These are phyloP conservation scores for Coemansia sp. DNA, from an alignment of 192 early-diverging fungal species.

Conservation along the genomic window DNA sequence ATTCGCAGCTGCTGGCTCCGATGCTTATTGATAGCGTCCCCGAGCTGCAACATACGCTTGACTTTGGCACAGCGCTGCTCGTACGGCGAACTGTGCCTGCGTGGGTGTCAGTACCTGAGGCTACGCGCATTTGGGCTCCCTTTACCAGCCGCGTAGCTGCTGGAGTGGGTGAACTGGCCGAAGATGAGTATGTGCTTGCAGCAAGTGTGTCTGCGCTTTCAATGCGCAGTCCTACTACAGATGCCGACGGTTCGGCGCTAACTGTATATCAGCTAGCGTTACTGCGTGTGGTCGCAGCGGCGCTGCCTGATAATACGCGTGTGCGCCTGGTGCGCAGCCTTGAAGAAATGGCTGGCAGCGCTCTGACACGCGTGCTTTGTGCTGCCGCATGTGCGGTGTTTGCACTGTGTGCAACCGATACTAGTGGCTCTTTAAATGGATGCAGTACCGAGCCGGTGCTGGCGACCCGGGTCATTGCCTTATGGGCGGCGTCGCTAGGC, in stretches of 20 bases:
- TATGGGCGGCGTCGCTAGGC: slow-evolving; percentile 25
- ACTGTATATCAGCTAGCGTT: slow-evolving; percentile 10
- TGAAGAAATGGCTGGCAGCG: neutral
- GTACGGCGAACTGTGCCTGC: slow-evolving; percentile 15
- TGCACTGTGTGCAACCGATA: slow-evolving; percentile 5
- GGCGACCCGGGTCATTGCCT: slow-evolving; percentile 9
- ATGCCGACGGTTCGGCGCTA: neutral
- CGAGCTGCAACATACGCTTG: slow-evolving; percentile 18
- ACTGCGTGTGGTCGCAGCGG: slow-evolving; percentile 15
- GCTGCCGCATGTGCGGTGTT: slow-evolving; percentile 20
- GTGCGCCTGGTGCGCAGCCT: slow-evolving; percentile 6
- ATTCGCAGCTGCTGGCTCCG: slow-evolving; percentile 9
- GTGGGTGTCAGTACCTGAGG: slow-evolving; percentile 10
- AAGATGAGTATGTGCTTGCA: neutral
- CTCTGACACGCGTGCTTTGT: slow-evolving; percentile 7
- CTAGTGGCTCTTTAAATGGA: neutral
- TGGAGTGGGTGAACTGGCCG: neutral
- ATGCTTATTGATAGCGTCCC: neutral
- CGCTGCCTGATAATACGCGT: slow-evolving; percentile 10
- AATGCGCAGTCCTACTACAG: neutral
- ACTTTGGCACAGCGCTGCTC: slow-evolving; percentile 13
- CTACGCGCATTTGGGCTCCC: slow-evolving; percentile 21
- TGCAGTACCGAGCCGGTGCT: neutral
- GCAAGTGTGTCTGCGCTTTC: neutral
- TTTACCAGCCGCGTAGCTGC: slow-evolving; percentile 13